Base-by-base conservation (phyloP, 768 basidiomycete genomes). In the Naganishia randhawae region DNA sequence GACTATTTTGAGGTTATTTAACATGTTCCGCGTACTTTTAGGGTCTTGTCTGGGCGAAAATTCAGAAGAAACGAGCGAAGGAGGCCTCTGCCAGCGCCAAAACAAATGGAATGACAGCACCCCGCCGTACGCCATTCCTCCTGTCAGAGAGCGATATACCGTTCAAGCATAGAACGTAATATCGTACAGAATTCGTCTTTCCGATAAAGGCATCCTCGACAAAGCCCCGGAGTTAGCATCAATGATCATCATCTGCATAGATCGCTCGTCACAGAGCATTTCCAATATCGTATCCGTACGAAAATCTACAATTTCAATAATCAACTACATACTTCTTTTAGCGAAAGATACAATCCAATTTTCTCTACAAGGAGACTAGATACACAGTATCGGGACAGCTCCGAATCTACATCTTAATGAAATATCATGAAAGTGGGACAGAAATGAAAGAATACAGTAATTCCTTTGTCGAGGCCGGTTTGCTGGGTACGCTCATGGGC, bases 1-100 rank as follows among this genome's bases (percentile, higher is more conserved):
- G n/a, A n/a, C n/a, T n/a, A n/a, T n/a, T n/a, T n/a, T n/a, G n/a
- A n/a, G n/a, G n/a, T n/a, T n/a, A n/a, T n/a, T n/a, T n/a, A n/a
- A n/a, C n/a, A n/a, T 39, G 19, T 27, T n/a, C 16, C 13, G 10
- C 17, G 25, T 16, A 41, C 39, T 3, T 61, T 14, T 22, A 61
- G 57, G 57, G 57, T 9, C 57, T 61, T 17, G 57, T 61, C 5
- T 61, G 57, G 57, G 57, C 57, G 37, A 61, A 61, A 39, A 61
- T 61, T 8, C 57, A 61, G 37, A 61, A 61, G 39, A 61, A 61
- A 29, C 57, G 57, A 29, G 57, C 37, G n/a, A 61, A 61, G 39
- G 57, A 61, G 2, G 57, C 57, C 14, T 42, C 57, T 22, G 33
- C 22, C 37, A 61, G 2, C 17, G 37, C n/a, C 1, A 42, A 29